A percentile compares a stretch with the other conserved stretches of the same genome.
phyloP scores from a whole-genome alignment of 75 land plant genomes.

The Selaginella tamariscina region DNA sequence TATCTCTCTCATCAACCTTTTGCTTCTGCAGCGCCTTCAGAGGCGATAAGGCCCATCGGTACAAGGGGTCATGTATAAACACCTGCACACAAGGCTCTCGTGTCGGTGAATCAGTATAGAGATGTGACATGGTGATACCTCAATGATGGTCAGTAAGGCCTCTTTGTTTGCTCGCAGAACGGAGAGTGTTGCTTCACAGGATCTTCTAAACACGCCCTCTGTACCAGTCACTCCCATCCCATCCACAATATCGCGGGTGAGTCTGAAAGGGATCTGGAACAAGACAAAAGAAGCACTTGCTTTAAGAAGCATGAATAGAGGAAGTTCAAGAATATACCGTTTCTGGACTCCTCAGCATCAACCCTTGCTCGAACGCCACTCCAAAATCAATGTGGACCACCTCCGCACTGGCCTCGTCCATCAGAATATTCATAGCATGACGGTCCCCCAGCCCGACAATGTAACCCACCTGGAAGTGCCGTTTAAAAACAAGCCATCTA shows the following conservation, averaged over 20 bases:
- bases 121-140: too few relatives aligned
- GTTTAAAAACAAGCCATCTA: not conserved
- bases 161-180: slow-evolving; percentile 97
- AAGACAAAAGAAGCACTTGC: not conserved
- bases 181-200: slow-evolving; percentile 86
- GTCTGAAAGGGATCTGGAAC: slow-evolving; percentile 79
- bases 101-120: too few relatives aligned
- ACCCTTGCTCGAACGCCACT: slow-evolving; percentile 98
- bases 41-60: slow-evolving; percentile 99
- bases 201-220: slow-evolving; percentile 96
- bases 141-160: slow-evolving; percentile 88
- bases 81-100: slow-evolving; percentile 51
- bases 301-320: not conserved
- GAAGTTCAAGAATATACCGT: slow-evolving; percentile 31
- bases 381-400: slow-evolving; percentile 99
- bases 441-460: slow-evolving; percentile 98
- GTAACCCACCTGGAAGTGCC: slow-evolving; percentile 67
- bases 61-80: slow-evolving; percentile 93
- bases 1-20: too few relatives aligned
- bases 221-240: slow-evolving; percentile 99
- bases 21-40: slow-evolving; percentile 91
- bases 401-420: slow-evolving; percentile 93
- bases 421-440: slow-evolving; percentile 87
- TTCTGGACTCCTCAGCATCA: slow-evolving; percentile 98
- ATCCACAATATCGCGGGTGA: slow-evolving; percentile 89